Evolutionary conservation across 31 red algal species (phyloP).

Genomic region (Odonthalia washingtoniensis): DNA sequence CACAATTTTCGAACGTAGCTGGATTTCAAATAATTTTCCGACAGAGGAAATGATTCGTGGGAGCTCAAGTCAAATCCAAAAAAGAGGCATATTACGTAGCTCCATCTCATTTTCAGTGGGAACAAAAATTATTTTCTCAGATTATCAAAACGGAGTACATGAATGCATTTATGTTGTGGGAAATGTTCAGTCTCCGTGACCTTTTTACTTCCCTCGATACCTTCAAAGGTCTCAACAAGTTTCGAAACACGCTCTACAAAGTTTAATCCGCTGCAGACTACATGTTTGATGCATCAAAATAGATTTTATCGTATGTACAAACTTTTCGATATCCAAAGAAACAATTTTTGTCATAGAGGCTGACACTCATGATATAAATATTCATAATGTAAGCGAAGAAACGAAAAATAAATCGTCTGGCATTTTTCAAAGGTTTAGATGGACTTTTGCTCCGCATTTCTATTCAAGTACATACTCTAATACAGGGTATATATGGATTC

Average conservation of each 20-base stretch:
- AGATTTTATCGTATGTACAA: conserved; percentile 17
- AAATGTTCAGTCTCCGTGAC: conserved; percentile 49
- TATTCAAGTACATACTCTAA: conserved; percentile 8
- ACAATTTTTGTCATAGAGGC: not conserved
- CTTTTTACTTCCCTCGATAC: conserved; percentile 6
- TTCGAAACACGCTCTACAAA: conserved; percentile 22
- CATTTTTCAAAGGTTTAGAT: conserved; percentile 11
- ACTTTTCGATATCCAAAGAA: not conserved
- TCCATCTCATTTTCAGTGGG: conserved; percentile 55
- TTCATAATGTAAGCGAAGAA: not conserved
- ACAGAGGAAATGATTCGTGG: conserved; percentile 38
- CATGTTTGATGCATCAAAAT: conserved; percentile 35
- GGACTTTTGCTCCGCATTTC: conserved; percentile 1
- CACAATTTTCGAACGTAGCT: not conserved
- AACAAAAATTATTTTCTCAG: conserved; percentile 52
- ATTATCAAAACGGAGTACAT: conserved; percentile 33
- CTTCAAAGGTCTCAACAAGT: no score
- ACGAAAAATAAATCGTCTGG: conserved; percentile 14
- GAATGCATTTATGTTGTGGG: conserved; percentile 44
- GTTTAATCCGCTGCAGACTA: conserved; percentile 26
- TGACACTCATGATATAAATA: not conserved
- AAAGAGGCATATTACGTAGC: conserved; percentile 27
- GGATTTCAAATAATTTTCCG: conserved; percentile 22
- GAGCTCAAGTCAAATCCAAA: conserved; percentile 20
- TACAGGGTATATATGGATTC: not conserved